These are phyloP conservation scores for Breviolum minutum DNA, from an alignment of 73 alveolate species.

Conservation along the genomic window DNA sequence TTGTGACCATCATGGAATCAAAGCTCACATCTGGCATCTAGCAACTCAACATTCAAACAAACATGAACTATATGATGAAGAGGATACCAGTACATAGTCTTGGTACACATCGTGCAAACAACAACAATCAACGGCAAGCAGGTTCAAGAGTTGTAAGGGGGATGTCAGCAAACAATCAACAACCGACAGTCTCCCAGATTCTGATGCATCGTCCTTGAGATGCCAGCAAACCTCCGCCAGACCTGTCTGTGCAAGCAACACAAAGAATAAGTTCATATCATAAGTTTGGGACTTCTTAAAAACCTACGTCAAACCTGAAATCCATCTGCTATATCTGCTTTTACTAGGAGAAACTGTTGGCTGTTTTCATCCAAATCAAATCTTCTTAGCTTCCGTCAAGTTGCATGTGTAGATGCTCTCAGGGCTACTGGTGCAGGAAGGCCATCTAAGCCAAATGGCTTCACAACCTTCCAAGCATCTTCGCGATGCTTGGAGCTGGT, in stretches of 20 bases:
- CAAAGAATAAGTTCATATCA: neutral
- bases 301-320: neutral
- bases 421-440: conserved; percentile 58
- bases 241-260: neutral
- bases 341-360: too few relatives aligned
- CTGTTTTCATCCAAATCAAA: neutral
- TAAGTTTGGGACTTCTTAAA: neutral
- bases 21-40: too few relatives aligned
- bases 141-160: too few relatives aligned
- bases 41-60: too few relatives aligned
- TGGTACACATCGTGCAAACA: too few relatives aligned
- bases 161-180: too few relatives aligned
- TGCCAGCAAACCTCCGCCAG: conserved; percentile 89
- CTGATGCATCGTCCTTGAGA: conserved; percentile 31
- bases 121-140: too few relatives aligned
- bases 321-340: neutral
- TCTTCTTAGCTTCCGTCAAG: neutral
- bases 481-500: conserved; percentile 9
- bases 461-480: conserved; percentile 62
- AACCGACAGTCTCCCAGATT: too few relatives aligned
- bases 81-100: too few relatives aligned
- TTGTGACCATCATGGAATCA: too few relatives aligned
- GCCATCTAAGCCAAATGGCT: conserved; percentile 38
- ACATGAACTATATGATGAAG: too few relatives aligned
- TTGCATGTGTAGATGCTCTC: conserved; percentile 78